A percentile compares a stretch with the other conserved stretches of the same genome.
These are phyloP conservation scores for Camellia sinensis DNA, from an alignment of 148 eudicot genomes.

Conservation along the genomic window DNA sequence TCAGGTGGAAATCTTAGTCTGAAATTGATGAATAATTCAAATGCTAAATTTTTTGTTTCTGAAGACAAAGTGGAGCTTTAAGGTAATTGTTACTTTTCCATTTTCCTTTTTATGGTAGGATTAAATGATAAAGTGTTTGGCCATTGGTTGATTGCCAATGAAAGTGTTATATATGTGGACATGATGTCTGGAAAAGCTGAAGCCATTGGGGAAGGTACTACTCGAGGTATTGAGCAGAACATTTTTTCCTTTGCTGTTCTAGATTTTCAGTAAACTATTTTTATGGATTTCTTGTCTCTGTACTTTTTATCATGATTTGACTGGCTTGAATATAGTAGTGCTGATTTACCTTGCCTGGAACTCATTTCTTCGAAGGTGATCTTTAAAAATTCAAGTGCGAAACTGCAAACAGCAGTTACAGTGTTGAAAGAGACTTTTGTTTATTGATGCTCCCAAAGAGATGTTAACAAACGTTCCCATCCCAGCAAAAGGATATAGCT, in stretches of 20 bases:
- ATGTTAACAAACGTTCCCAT: constrained; percentile 62
- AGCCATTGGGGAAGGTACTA: constrained; percentile 65
- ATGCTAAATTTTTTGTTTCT: background rate
- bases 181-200: constrained; percentile 63
- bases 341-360: background rate
- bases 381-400: constrained; percentile 49
- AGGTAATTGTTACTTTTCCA: background rate
- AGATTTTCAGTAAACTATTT: background rate
- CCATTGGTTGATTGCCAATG: constrained; percentile 62
- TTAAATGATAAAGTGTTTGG: constrained; percentile 47
- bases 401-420: constrained; percentile 60
- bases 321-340: background rate
- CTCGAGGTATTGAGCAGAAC: constrained; percentile 35
- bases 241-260: background rate
- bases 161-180: constrained; percentile 56
- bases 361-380: constrained; percentile 33
- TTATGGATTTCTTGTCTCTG: constrained; percentile 3
- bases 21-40: background rate
- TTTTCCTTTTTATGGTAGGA: constrained; percentile 28
- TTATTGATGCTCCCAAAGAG: constrained; percentile 64
- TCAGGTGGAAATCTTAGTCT: background rate
- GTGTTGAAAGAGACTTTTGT: constrained; percentile 52
- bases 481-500: constrained; percentile 58
- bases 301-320: background rate
- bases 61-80: background rate